phyloP scores from a whole-genome alignment of 257 asterid species.

The Craterostigma plantagineum region DNA sequence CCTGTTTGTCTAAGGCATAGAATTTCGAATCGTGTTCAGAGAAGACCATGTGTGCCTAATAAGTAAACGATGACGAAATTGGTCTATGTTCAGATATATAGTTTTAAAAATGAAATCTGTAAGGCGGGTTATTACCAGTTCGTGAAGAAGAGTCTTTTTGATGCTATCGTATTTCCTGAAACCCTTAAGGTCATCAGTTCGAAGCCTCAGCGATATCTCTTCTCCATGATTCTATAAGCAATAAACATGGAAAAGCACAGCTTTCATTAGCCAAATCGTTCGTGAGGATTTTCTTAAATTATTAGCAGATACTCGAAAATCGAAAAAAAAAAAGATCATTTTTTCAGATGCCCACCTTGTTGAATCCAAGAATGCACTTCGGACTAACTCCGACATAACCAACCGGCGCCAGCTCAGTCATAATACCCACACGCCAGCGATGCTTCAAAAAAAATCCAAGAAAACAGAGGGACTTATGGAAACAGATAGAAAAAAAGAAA shows the following conservation, averaged over 20 bases:
- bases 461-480: constrained; percentile 12
- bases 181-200: constrained; percentile 92
- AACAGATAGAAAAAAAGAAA: constrained; percentile 1
- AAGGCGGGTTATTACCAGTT: constrained; percentile 32
- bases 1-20: constrained; percentile 68
- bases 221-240: constrained; percentile 70
- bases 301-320: neutral
- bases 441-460: constrained; percentile 38
- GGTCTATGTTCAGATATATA: neutral
- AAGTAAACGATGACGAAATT: constrained; percentile 9
- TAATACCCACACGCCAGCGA: constrained; percentile 80
- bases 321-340: neutral
- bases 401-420: constrained; percentile 94
- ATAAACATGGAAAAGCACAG: neutral
- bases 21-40: constrained; percentile 75
- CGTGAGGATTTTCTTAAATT: constrained; percentile 6
- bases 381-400: constrained; percentile 93
- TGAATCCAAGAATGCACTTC: constrained; percentile 77
- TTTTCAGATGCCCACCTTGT: constrained; percentile 40
- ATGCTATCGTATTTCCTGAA: constrained; percentile 79
- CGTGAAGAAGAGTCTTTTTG: constrained; percentile 84
- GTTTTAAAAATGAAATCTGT: neutral
- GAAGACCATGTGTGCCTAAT: constrained; percentile 83
- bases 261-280: neutral
- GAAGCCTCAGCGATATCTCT: constrained; percentile 86